Evolutionary conservation across 139 green algal species (phyloP).

Genomic region (Pleodorina starrii): DNA sequence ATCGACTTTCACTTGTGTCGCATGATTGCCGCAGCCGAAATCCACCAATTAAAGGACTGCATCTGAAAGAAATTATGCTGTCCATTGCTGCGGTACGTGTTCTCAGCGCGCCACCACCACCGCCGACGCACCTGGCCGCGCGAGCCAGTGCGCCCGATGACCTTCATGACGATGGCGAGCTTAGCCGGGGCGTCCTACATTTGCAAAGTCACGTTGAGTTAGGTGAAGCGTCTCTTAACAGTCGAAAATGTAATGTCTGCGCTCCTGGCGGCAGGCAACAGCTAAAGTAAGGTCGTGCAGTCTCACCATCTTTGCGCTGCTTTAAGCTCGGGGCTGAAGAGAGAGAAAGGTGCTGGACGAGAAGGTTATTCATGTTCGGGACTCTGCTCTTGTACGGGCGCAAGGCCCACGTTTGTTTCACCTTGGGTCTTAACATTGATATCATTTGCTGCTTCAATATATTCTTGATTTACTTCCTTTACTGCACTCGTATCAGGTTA

Average conservation of each 20-base stretch:
- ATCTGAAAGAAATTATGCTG: no score
- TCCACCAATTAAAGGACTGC: no score
- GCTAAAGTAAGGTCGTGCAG: not conserved
- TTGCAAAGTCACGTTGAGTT: not conserved
- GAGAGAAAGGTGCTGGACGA: not conserved
- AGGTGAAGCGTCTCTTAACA: not conserved
- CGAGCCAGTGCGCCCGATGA: slow-evolving; percentile 98
- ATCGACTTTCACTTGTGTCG: no score
- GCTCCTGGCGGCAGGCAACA: not conserved
- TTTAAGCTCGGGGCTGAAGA: slow-evolving; percentile 21
- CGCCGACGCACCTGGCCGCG: slow-evolving; percentile 90
- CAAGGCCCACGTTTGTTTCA: not conserved
- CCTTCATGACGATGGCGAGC: slow-evolving; percentile 99
- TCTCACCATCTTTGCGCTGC: slow-evolving; percentile 52
- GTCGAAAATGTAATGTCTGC: not conserved
- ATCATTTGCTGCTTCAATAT: no score
- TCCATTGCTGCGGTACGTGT: no score
- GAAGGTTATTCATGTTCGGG: not conserved
- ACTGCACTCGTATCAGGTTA: no score
- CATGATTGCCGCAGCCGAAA: no score
- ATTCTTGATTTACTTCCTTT: no score
- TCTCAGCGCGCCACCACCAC: slow-evolving; percentile 1
- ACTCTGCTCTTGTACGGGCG: not conserved
- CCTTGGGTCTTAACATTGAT: no score
- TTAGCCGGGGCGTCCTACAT: slow-evolving; percentile 90